Evolutionary conservation across 1,284 basidiomycete genomes (phyloP).

Genomic region (Cutaneotrichosporon sp.): DNA sequence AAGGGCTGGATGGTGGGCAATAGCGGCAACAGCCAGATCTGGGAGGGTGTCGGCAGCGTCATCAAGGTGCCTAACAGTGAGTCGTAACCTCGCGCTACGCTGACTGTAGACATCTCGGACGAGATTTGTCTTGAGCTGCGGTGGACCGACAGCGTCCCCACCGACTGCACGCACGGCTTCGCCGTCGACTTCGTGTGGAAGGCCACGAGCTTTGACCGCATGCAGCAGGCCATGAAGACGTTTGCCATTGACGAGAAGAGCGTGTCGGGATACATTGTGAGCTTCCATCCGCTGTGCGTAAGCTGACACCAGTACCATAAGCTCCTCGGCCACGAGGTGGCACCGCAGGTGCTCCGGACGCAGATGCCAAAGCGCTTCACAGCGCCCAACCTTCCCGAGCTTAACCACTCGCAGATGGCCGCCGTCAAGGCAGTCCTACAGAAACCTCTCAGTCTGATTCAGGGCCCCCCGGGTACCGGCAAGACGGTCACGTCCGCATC

Average conservation of each 20-base stretch:
- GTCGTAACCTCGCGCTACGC: constrained; percentile 19
- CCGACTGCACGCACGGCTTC: constrained; percentile 90
- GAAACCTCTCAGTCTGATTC: constrained; percentile 96
- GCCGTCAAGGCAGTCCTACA: constrained; percentile 98
- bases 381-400: constrained; percentile 92
- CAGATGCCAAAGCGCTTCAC: constrained; percentile 74
- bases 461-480: constrained; percentile 96
- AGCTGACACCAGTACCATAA: constrained; percentile 75
- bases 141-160: constrained; percentile 86
- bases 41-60: constrained; percentile 97
- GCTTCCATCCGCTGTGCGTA: constrained; percentile 34
- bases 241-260: constrained; percentile 99
- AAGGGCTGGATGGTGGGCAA: constrained; percentile 53
- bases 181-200: constrained; percentile 99
- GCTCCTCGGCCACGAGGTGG: constrained; percentile 91
- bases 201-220: constrained; percentile 96
- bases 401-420: constrained; percentile 99
- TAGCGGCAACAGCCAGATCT: constrained; percentile 45
- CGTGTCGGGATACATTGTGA: constrained; percentile 93
- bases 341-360: constrained; percentile 71
- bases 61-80: constrained; percentile 99
- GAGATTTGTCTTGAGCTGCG: constrained; percentile 93
- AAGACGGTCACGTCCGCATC: constrained; percentile 99
- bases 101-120: constrained; percentile 76
- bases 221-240: constrained; percentile 99